Evolutionary conservation across 73 alveolate genomes (phyloP).

Genomic region (Tetrahymena elliotti): DNA sequence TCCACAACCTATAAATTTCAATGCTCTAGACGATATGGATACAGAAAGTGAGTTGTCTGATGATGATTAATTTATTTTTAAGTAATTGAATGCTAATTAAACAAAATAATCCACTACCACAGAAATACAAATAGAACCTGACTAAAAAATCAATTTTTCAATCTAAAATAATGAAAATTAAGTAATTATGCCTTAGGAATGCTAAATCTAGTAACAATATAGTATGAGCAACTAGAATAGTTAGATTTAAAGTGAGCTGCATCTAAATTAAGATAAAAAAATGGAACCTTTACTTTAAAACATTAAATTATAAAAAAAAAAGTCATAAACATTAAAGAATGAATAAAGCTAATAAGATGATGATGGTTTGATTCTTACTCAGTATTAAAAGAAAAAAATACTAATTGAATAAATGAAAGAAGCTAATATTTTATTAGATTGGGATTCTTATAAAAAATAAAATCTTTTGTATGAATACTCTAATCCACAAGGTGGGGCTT

Average conservation of each 20-base stretch:
- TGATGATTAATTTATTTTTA: not conserved
- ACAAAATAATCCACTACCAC: not conserved
- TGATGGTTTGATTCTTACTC: not conserved
- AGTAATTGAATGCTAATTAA: not conserved
- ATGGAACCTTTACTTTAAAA: not conserved
- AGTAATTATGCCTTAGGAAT: not conserved
- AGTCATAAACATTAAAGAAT: not conserved
- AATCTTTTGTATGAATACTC: not conserved
- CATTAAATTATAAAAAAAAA: not conserved
- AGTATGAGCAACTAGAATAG: no score
- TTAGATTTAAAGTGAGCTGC: not conserved
- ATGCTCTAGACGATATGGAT: not conserved
- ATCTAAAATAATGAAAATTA: not conserved
- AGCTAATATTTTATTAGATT: not conserved
- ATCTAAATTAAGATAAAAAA: not conserved
- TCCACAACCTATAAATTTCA: not conserved
- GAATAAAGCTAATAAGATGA: not conserved
- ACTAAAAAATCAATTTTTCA: no score
- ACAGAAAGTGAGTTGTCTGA: not conserved
- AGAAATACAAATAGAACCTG: not conserved
- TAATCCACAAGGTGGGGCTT: not conserved
- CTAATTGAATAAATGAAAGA: not conserved
- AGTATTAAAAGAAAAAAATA: not conserved
- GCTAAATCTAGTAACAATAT: not conserved
- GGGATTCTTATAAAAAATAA: not conserved